phyloP scores from a whole-genome alignment of 2,329 filamentous ascomycete species.

The Penicillium sp. region DNA sequence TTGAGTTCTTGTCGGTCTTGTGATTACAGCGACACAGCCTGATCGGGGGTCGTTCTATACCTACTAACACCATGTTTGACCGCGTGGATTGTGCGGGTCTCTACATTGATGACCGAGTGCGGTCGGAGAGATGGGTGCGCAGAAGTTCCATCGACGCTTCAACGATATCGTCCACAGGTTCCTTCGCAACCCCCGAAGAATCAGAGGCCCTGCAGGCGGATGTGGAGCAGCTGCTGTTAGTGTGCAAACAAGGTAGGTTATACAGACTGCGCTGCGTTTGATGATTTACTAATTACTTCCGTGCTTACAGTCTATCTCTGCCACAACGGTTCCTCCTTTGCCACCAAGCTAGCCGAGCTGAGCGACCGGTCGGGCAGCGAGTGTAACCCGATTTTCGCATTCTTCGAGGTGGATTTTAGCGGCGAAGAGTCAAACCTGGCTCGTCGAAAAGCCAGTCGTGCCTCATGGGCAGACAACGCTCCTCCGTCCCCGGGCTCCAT shows the following conservation, averaged over 20 bases:
- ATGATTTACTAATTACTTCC: slow-evolving; percentile 11
- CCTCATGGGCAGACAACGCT: slow-evolving; percentile 31
- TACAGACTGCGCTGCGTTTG: slow-evolving; percentile 1
- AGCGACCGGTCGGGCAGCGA: slow-evolving; percentile 48
- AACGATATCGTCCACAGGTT: slow-evolving; percentile 27
- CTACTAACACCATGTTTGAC: slow-evolving; percentile 42
- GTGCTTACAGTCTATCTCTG: slow-evolving; percentile 53
- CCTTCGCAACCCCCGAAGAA: slow-evolving; percentile 39
- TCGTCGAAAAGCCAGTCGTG: slow-evolving; percentile 32
- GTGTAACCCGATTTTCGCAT: slow-evolving; percentile 56
- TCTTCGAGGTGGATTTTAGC: slow-evolving; percentile 53
- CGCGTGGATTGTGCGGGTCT: slow-evolving; percentile 46
- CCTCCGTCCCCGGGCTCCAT: slow-evolving; percentile 35
- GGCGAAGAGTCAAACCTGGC: slow-evolving; percentile 39
- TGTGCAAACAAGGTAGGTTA: slow-evolving; percentile 55
- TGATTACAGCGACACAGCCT: slow-evolving; percentile 19
- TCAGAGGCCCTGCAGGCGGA: slow-evolving; percentile 49
- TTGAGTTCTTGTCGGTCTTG: slow-evolving; percentile 12
- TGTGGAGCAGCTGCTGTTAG: slow-evolving; percentile 50
- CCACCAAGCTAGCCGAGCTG: slow-evolving; percentile 54
- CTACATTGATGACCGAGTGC: slow-evolving; percentile 49
- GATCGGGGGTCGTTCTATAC: slow-evolving; percentile 14
- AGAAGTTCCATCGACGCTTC: slow-evolving; percentile 32
- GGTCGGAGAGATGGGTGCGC: slow-evolving; percentile 46
- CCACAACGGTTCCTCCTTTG: slow-evolving; percentile 53